These are phyloP conservation scores for Raddia guianensis DNA, from an alignment of 176 grass and related monocot genomes.

Conservation along the genomic window DNA sequence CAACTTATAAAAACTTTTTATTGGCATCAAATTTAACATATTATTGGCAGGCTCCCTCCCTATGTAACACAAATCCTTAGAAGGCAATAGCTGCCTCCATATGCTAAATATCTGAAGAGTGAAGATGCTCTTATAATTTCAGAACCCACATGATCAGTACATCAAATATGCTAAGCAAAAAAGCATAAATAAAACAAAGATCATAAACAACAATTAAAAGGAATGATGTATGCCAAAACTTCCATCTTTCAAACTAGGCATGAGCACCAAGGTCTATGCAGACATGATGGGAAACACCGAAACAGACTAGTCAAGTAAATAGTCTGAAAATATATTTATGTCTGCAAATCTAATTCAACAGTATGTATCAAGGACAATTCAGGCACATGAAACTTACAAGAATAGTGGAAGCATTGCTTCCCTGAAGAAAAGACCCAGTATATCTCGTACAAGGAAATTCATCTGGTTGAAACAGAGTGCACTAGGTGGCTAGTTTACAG, in stretches of 20 bases:
- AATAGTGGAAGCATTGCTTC: constrained; percentile 39
- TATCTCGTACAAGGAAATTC: constrained; percentile 40
- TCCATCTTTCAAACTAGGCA: constrained; percentile 5
- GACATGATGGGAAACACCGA: neutral
- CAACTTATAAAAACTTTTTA: neutral
- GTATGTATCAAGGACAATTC: constrained; percentile 34
- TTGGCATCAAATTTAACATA: neutral
- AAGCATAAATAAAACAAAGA: neutral
- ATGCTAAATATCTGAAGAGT: neutral
- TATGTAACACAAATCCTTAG: neutral
- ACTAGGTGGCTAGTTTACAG: constrained; percentile 3
- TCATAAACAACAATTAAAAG: neutral
- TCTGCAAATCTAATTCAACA: constrained; percentile 31
- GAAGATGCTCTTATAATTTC: neutral
- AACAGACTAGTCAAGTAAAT: neutral
- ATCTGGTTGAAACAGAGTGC: constrained; percentile 42
- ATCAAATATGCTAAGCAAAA: neutral
- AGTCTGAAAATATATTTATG: constrained; percentile 11
- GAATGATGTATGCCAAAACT: neutral
- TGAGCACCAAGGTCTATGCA: neutral
- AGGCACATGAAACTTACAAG: constrained; percentile 46
- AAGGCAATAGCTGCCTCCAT: neutral
- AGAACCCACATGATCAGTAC: neutral
- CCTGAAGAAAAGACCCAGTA: constrained; percentile 16
- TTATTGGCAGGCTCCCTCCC: neutral